Evolutionary conservation across 331 rosid species (phyloP).

Genomic region (Malus hybrid): DNA sequence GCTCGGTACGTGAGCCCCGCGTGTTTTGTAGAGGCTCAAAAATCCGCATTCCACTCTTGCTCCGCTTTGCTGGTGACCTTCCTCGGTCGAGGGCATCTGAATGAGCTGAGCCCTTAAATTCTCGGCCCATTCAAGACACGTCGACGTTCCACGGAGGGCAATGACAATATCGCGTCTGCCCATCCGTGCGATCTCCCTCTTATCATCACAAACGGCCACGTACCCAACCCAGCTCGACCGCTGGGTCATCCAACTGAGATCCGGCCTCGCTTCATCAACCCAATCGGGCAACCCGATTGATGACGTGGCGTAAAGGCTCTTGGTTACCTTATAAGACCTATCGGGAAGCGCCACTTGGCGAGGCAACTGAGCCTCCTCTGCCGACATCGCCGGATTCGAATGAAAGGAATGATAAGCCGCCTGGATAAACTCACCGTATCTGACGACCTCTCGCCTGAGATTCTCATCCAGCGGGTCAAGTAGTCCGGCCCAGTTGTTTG

Average conservation of each 20-base stretch:
- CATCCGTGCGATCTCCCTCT: conserved; percentile 63
- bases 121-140: conserved; percentile 98
- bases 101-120: conserved; percentile 62
- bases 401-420: conserved; percentile 79
- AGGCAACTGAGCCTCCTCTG: conserved; percentile 36
- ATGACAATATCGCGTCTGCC: conserved; percentile 82
- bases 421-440: conserved; percentile 81
- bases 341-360: conserved; percentile 52
- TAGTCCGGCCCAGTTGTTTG: conserved; percentile 69
- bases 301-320: conserved; percentile 80
- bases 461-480: conserved; percentile 83
- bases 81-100: conserved; percentile 3
- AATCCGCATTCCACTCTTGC: conserved; percentile 81
- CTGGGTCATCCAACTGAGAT: conserved; percentile 96
- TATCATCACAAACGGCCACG: conserved; percentile 83
- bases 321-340: conserved; percentile 62
- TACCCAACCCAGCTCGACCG: conserved; percentile 91
- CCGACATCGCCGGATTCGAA: conserved; percentile 64
- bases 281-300: conserved; percentile 67
- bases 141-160: conserved; percentile 86
- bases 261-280: conserved; percentile 80
- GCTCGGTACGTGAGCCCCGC: conserved; percentile 67
- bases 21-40: conserved; percentile 58
- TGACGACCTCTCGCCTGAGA: conserved; percentile 84
- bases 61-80: neutral